These are phyloP conservation scores for Neurospora discreta DNA, from an alignment of 495 filamentous ascomycete species.

Conservation along the genomic window DNA sequence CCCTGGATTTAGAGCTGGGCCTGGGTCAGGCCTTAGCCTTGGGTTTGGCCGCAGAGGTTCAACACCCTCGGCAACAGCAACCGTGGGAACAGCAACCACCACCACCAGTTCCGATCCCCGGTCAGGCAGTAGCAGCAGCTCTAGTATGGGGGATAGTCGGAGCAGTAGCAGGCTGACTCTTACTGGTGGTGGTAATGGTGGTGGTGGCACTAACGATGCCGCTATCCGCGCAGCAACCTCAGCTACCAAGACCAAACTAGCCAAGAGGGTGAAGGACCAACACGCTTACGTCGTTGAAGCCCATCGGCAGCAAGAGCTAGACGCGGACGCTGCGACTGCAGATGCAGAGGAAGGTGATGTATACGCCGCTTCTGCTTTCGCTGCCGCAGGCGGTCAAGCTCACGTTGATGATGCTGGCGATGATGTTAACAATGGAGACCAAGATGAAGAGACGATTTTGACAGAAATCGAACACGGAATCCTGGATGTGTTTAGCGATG, in stretches of 20 bases:
- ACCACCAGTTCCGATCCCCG: background rate
- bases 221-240: background rate
- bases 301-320: background rate
- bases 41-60: background rate
- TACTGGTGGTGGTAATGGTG: background rate
- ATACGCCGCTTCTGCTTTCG: background rate
- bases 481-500: constrained; percentile 65
- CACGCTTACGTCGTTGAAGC: background rate
- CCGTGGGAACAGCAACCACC: background rate
- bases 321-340: background rate
- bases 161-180: background rate
- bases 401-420: background rate
- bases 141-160: background rate
- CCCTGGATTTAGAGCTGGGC: background rate
- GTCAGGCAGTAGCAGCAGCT: background rate
- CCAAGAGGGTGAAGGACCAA: background rate
- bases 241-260: background rate
- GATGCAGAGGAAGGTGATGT: background rate
- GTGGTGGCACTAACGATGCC: background rate
- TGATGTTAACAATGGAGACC: constrained; percentile 7
- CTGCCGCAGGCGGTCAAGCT: background rate
- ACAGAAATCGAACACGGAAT: constrained; percentile 41
- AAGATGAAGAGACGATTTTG: constrained; percentile 26
- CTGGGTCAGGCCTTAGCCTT: background rate
- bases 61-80: background rate